Evolutionary conservation across 225 moss, liverwort and hornwort genomes (phyloP), one percentile per base, ranked within the genome.

Genomic region (Neckera pumila): DNA sequence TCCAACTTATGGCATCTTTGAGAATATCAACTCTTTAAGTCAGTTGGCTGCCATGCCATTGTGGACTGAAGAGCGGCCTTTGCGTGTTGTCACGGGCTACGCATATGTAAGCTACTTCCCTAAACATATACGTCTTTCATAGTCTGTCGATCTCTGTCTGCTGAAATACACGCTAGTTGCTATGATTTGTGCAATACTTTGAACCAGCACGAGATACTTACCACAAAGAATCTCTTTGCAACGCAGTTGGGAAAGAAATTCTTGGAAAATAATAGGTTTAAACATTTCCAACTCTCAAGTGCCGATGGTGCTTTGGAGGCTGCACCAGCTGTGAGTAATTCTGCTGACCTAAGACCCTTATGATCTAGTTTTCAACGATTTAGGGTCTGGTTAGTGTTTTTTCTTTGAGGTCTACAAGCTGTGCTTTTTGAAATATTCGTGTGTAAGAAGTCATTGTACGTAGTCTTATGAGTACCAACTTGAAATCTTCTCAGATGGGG

Each of bases 251-350:
- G 97, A 59, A 85, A 85, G 80, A 96, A 94, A 67, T 97, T 97
- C 84, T 84, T 98, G 92, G 80, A 85, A 60, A 94, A 95, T 6
- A 93, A 95, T 78, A 96, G 97, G 26, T 90, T 98, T 11, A 90
- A 93, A 59, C 92, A 98, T 91, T 94, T 97, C 67, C 89, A 88
- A 61, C 92, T 98, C 43, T 96, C 93, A 84, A 95, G 93, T 53
- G 97, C 96, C 60, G 98, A 98, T 88, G 98, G 98, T 84, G 98
- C 98, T 60, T 92, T 98, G 90, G 98, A 97, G 92, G 98, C 96
- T 78, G 96, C 96, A 51, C 98, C 98, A 67, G 97, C 97, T 60
- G 95, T 96, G 92, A 91, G 93, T 90, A 79, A 80, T 72, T 80
- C 45, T 71, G 84, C 61, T 43, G 45, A 54, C 64, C 57, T 65